These are phyloP conservation scores for Malus hybrid DNA, from an alignment of 331 rosid genomes.

Conservation along the genomic window DNA sequence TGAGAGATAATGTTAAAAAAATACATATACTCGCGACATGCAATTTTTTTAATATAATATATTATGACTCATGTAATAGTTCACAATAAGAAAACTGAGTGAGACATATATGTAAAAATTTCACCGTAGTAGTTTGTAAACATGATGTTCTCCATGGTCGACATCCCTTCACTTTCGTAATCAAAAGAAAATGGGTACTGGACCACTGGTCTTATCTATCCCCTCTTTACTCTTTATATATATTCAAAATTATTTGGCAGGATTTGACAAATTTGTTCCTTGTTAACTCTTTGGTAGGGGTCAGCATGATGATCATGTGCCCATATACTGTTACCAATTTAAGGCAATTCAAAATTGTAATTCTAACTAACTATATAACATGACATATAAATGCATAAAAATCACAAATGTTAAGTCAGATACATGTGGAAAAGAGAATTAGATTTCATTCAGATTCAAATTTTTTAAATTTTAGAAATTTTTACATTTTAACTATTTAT, in stretches of 20 bases:
- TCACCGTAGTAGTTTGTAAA: not conserved
- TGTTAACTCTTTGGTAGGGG: not conserved
- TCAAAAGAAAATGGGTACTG: not conserved
- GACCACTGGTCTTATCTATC: not conserved
- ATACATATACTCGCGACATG: too few relatives aligned
- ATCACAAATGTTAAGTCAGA: not conserved
- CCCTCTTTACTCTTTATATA: not conserved
- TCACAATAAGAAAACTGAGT: too few relatives aligned
- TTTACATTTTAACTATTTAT: accelerated
- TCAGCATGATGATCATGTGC: not conserved
- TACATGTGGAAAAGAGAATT: not conserved
- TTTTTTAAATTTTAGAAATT: accelerated
- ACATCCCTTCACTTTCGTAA: not conserved
- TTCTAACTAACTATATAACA: not conserved
- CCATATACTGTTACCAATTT: not conserved
- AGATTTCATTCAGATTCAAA: too few relatives aligned
- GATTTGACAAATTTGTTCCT: not conserved
- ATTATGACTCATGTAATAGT: not conserved
- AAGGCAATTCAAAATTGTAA: not conserved
- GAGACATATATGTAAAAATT: not conserved
- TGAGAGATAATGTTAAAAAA: too few relatives aligned
- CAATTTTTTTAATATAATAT: too few relatives aligned
- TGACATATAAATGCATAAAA: not conserved
- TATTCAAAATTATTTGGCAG: not conserved
- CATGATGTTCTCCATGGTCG: not conserved